These are phyloP conservation scores for Candida mattraensis DNA, from an alignment of 805 yeast species.

Conservation along the genomic window DNA sequence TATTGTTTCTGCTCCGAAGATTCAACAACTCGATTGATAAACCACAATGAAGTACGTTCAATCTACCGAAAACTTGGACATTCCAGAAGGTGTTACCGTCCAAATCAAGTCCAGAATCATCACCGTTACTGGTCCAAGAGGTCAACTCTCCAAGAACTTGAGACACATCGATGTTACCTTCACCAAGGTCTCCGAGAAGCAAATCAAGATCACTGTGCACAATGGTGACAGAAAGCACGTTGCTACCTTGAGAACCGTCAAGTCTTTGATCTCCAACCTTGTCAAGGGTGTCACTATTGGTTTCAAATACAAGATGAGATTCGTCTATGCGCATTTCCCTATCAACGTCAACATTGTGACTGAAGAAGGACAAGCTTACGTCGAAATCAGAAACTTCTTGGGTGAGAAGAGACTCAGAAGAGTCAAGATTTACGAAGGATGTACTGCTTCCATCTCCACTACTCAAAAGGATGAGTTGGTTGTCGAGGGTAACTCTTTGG, in stretches of 20 bases:
- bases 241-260: constrained; percentile 98
- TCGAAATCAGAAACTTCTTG: constrained; percentile 99
- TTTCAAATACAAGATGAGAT: constrained; percentile 99
- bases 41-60: constrained; percentile 58
- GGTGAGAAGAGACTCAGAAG: constrained; percentile 98
- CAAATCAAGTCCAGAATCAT: constrained; percentile 87
- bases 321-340: constrained; percentile 99
- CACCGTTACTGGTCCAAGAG: constrained; percentile 97
- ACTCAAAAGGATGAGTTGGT: constrained; percentile 92
- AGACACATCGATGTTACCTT: constrained; percentile 95
- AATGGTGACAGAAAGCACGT: constrained; percentile 99
- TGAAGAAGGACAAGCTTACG: constrained; percentile 66
- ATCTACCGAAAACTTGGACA: constrained; percentile 55
- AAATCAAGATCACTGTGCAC: constrained; percentile 88
- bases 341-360: constrained; percentile 93
- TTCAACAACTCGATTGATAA: constrained; percentile 3
- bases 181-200: constrained; percentile 68
- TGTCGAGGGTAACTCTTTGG: constrained; percentile 92
- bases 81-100: constrained; percentile 93
- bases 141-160: constrained; percentile 84
- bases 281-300: constrained; percentile 99
- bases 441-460: constrained; percentile 75
- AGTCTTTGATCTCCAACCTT: constrained; percentile 91
- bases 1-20: constrained; percentile 3
- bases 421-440: constrained; percentile 87